Evolutionary conservation across 2,329 filamentous ascomycete species (phyloP).

Genomic region (Hypoxylon sp.): DNA sequence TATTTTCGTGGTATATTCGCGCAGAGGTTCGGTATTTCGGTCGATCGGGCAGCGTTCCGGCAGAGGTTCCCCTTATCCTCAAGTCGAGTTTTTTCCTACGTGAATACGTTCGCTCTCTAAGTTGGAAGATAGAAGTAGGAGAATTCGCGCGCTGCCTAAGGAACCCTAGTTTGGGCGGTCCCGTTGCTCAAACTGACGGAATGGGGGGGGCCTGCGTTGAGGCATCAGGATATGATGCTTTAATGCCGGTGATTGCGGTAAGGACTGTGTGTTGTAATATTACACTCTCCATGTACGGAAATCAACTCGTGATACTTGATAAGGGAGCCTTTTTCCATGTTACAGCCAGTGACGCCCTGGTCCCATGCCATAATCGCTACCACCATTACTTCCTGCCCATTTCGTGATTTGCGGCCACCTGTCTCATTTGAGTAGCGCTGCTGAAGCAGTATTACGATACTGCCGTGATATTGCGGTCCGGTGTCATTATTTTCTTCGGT

Average conservation of each 20-base stretch:
- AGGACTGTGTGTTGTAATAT: conserved; percentile 45
- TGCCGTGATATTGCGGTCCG: conserved; percentile 21
- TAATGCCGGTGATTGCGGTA: conserved; percentile 40
- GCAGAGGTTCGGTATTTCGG: conserved; percentile 30
- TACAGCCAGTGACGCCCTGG: conserved; percentile 21
- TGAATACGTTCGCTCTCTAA: conserved; percentile 16
- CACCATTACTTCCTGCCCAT: conserved; percentile 25
- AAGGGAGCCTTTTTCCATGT: conserved; percentile 32
- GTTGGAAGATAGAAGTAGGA: neutral
- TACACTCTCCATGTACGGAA: conserved; percentile 39
- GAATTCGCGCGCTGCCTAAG: conserved; percentile 11
- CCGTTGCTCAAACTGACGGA: conserved; percentile 17
- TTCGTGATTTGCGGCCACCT: conserved; percentile 8
- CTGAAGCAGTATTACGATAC: conserved; percentile 13
- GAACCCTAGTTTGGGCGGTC: conserved; percentile 1
- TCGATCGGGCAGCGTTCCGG: conserved; percentile 20
- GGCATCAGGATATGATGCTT: conserved; percentile 24
- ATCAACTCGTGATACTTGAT: conserved; percentile 36
- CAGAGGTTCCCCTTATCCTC: conserved; percentile 28
- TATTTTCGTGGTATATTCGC: conserved; percentile 8
- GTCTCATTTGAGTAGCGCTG: conserved; percentile 20
- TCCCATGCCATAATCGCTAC: conserved; percentile 19
- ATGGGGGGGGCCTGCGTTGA: conserved; percentile 7
- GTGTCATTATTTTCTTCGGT: conserved; percentile 6
- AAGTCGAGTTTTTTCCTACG: conserved; percentile 12